Base-by-base conservation (phyloP, 306 rosid species). In the Citrullus mucosospermus region DNA sequence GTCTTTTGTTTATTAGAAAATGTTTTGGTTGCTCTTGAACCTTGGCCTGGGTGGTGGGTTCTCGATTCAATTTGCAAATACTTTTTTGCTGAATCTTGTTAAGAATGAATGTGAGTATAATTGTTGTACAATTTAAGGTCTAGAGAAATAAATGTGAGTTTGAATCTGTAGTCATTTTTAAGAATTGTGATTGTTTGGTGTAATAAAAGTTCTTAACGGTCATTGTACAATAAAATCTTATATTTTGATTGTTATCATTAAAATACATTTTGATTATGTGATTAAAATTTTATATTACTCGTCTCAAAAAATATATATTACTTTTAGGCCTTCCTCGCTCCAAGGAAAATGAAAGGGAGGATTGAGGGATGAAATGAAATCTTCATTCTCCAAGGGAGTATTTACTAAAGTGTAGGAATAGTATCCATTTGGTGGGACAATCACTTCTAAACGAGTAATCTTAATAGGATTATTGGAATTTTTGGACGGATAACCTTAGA, bases 1-100 rank as follows among this genome's bases (percentile, higher is more conserved):
- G 86, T 43, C 14, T 87, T 78, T 84, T 88, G 84, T 92, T 96
- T 30, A 11, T 92, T 55, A 66, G 91, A 16, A 88, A 75, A 79
- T 96, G 99, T 83, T 91, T 96, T 73, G 93, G 98, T 22, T 93
- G 97, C 85, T 82, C 93, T 55, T 91, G 88, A 88, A 66, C 55
- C 63, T 63, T 46, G 39, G 15, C 25, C 70, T 48, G 54, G 43
- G 43, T 60, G 81, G 82, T 54, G 18, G 54, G 54, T 54, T 38
- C 56, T 70, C 32, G 39, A 77, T 66, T 79, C 51, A 44, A 73
- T 76, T 66, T 53, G 53, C 74, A 73, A 14, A 51, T 51, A 65
- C 48, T 72, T 32, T 44, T 22, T 41, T 4, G 56, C 76, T 48
- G 59, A 48, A 48, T 48, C 25, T 73, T 73, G 46, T 51, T 4